Evolutionary conservation across 495 filamentous ascomycete genomes (phyloP).

Genomic region (Platismatia glauca): DNA sequence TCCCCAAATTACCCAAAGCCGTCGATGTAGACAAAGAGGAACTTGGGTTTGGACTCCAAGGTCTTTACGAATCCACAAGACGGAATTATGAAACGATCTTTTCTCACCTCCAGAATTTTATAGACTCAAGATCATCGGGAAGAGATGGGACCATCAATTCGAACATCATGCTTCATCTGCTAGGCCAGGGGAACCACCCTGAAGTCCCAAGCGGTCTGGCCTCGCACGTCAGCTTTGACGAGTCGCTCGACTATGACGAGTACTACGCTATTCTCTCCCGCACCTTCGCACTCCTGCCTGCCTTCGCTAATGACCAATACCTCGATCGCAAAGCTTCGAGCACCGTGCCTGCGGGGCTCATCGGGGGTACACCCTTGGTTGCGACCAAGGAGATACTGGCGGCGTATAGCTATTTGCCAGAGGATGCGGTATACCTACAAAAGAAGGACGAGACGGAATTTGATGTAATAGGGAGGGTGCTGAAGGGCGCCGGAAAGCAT

Average conservation of each 20-base stretch:
- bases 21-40: conserved; percentile 7
- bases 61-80: conserved; percentile 22
- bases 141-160: neutral
- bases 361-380: conserved; percentile 25
- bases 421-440: conserved; percentile 24
- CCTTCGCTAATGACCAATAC: conserved; percentile 24
- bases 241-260: conserved; percentile 22
- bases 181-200: conserved; percentile 21
- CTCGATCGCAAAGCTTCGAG: conserved; percentile 25
- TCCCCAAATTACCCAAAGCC: conserved; percentile 11
- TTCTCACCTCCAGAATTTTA: neutral
- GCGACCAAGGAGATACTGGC: conserved; percentile 22
- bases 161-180: conserved; percentile 20
- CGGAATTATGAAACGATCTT: conserved; percentile 18
- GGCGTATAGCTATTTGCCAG: conserved; percentile 27
- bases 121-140: conserved; percentile 2
- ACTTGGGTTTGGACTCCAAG: conserved; percentile 24
- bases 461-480: conserved; percentile 15
- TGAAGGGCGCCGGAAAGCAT: neutral
- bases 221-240: conserved; percentile 23
- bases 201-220: conserved; percentile 13
- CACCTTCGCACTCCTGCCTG: conserved; percentile 24
- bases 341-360: conserved; percentile 24
- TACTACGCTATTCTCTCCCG: conserved; percentile 24
- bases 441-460: conserved; percentile 21